Evolutionary conservation across 2,329 filamentous ascomycete genomes (phyloP).

Genomic region (Colletotrichum higginsianum): DNA sequence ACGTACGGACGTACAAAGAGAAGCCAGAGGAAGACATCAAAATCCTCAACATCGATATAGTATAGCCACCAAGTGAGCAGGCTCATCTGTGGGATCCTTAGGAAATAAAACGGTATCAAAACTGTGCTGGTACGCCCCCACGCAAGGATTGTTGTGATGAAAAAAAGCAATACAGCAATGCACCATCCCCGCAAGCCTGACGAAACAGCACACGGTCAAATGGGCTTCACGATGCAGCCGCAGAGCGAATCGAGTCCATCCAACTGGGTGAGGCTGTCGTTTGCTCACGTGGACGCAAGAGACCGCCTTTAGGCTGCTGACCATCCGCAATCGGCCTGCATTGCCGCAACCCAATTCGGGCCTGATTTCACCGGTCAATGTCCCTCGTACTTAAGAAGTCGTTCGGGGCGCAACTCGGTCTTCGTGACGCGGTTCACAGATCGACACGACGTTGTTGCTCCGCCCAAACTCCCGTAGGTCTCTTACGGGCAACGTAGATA

Average conservation of each 20-base stretch:
- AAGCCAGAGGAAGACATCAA: slow-evolving; percentile 98
- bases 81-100: slow-evolving; percentile 3
- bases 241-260: slow-evolving; percentile 32
- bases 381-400: slow-evolving; percentile 35
- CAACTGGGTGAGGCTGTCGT: slow-evolving; percentile 37
- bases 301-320: slow-evolving; percentile 38
- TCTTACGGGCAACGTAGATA: slow-evolving; percentile 15
- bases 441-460: not conserved
- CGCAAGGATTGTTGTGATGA: slow-evolving; percentile 27
- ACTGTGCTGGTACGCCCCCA: slow-evolving; percentile 17
- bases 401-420: slow-evolving; percentile 18
- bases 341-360: slow-evolving; percentile 42
- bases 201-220: slow-evolving; percentile 31
- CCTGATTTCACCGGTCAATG: slow-evolving; percentile 39
- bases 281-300: slow-evolving; percentile 38
- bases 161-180: slow-evolving; percentile 36
- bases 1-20: slow-evolving; percentile 87
- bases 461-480: not conserved
- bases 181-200: slow-evolving; percentile 40
- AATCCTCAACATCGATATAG: slow-evolving; percentile 87
- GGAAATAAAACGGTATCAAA: slow-evolving; percentile 25
- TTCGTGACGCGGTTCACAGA: not conserved
- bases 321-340: slow-evolving; percentile 42
- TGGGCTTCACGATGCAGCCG: slow-evolving; percentile 38
- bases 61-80: slow-evolving; percentile 51